phyloP scores from a whole-genome alignment of 2,329 filamentous ascomycete species.

The Leptographium wingfieldii region DNA sequence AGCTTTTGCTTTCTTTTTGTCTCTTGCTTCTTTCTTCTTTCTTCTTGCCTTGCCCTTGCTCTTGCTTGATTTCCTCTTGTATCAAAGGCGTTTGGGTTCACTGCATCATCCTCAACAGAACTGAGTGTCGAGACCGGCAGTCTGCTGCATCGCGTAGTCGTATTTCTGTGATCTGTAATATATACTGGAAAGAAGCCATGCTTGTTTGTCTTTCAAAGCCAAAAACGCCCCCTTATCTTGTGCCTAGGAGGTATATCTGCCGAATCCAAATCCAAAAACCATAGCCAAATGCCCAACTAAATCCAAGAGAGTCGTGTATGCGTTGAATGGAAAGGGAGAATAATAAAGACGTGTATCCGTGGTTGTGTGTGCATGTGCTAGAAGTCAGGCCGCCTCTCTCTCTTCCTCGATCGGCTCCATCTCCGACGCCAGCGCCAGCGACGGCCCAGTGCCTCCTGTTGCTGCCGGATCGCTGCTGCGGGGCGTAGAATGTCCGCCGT shows the following conservation, averaged over 20 bases:
- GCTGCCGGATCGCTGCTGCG: background rate
- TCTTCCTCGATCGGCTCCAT: conserved; percentile 2
- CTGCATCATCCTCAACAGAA: too few relatives aligned
- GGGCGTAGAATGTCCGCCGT: background rate
- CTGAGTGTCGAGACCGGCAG: too few relatives aligned
- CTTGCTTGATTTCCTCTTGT: background rate
- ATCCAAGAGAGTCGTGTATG: background rate
- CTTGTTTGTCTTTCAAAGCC: background rate
- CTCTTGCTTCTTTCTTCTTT: background rate
- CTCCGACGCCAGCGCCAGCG: background rate
- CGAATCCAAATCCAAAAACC: background rate
- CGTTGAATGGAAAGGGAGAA: background rate
- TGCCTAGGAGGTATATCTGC: conserved; percentile 1
- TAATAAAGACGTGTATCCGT: background rate
- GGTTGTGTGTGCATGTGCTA: background rate
- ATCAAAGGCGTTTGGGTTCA: background rate
- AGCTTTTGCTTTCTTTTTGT: background rate
- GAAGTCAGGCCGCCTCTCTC: background rate
- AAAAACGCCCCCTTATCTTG: background rate
- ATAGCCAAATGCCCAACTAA: background rate
- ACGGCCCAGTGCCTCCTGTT: background rate
- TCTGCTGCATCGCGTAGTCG: background rate
- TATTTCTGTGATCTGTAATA: background rate
- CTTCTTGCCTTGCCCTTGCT: background rate
- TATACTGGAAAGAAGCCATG: background rate